Percentiles rank a stretch among this genome's conserved stretches.
Evolutionary conservation across 352 stramenopile genomes (phyloP).

Genomic region (Phytophthora pini): DNA sequence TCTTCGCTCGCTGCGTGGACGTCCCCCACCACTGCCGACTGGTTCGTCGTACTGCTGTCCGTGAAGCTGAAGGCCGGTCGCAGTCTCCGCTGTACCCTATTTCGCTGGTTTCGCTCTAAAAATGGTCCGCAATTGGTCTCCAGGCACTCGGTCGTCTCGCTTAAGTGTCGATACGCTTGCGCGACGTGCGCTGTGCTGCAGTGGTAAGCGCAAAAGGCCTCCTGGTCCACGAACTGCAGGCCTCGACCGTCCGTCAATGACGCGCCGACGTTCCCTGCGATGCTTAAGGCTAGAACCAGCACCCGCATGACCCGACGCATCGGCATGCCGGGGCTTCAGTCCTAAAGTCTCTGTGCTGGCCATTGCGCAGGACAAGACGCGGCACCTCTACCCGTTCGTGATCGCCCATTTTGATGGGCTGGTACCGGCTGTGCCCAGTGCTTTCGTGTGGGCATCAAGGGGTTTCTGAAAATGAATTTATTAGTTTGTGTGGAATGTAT

Average conservation of each 20-base stretch:
- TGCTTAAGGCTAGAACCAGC: slow-evolving; percentile 19
- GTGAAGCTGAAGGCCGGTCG: slow-evolving; percentile 38
- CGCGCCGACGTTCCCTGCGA: neutral
- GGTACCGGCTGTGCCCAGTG: neutral
- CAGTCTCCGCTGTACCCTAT: slow-evolving; percentile 16
- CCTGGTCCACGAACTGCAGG: slow-evolving; percentile 52
- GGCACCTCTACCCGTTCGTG: slow-evolving; percentile 24
- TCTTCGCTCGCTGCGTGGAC: slow-evolving; percentile 45
- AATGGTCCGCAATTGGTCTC: slow-evolving; percentile 32
- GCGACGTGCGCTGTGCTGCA: slow-evolving; percentile 57
- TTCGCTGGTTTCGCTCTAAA: slow-evolving; percentile 16
- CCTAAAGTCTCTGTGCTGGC: slow-evolving; percentile 33
- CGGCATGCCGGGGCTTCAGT: slow-evolving; percentile 26
- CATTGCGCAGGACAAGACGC: slow-evolving; percentile 18
- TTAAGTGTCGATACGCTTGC: slow-evolving; percentile 49
- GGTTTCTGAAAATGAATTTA: slow-evolving; percentile 4
- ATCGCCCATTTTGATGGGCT: slow-evolving; percentile 30
- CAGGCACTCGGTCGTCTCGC: slow-evolving; percentile 44
- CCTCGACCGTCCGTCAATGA: slow-evolving; percentile 39
- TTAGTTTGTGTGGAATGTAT: neutral
- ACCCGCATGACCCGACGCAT: slow-evolving; percentile 22
- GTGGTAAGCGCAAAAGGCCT: slow-evolving; percentile 69
- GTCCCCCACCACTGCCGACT: slow-evolving; percentile 27
- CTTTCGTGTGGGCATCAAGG: slow-evolving; percentile 6
- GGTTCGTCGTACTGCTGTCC: slow-evolving; percentile 13